A percentile compares a stretch with the other conserved stretches of the same genome.
phyloP scores from a whole-genome alignment of 805 yeast species.

The Candida succiphila region DNA sequence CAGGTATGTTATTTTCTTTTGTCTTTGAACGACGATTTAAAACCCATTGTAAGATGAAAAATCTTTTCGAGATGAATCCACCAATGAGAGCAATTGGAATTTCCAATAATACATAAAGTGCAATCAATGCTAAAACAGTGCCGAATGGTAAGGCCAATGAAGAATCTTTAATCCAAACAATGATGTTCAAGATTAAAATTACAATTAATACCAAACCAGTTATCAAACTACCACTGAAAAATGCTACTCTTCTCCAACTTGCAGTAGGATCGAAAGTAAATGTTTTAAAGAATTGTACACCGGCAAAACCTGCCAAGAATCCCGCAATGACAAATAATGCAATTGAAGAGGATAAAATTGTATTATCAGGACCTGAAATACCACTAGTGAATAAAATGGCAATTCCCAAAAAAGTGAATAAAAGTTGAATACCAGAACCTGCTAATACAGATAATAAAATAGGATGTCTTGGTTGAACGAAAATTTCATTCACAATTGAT shows the following conservation, averaged over 20 bases:
- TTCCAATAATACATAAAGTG: conserved; percentile 54
- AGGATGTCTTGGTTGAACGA: conserved; percentile 38
- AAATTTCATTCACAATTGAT: conserved; percentile 41
- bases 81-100: conserved; percentile 71
- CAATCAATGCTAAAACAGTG: conserved; percentile 51
- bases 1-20: conserved; percentile 2
- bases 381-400: conserved; percentile 48
- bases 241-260: conserved; percentile 28
- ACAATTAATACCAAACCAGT: conserved; percentile 39
- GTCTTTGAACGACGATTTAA: conserved; percentile 4
- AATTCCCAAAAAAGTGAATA: conserved; percentile 55
- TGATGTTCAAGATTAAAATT: conserved; percentile 47
- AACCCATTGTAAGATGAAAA: conserved; percentile 10
- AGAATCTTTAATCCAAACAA: conserved; percentile 70
- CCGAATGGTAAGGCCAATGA: conserved; percentile 74
- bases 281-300: conserved; percentile 52
- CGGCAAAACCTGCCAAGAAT: conserved; percentile 62
- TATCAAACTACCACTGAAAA: conserved; percentile 37
- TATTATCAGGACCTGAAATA: conserved; percentile 51
- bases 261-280: conserved; percentile 33
- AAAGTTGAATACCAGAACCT: conserved; percentile 68
- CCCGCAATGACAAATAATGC: conserved; percentile 61
- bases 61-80: conserved; percentile 33
- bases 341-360: conserved; percentile 52
- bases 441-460: conserved; percentile 44